phyloP scores from a whole-genome alignment of 805 yeast genomes.

The Candida patagonica region DNA sequence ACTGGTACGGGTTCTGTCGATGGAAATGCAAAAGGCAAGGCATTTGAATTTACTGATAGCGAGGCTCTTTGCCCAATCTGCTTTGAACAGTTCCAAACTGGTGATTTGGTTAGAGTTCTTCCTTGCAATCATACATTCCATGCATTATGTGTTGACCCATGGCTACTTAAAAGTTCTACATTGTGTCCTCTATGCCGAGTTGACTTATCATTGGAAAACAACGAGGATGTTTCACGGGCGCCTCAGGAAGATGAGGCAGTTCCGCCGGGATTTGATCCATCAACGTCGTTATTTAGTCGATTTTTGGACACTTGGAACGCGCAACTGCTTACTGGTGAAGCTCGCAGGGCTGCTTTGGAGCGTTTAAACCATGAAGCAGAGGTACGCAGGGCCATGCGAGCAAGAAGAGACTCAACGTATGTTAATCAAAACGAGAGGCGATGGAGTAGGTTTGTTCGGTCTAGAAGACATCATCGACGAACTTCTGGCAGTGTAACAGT shows the following conservation, averaged over 20 bases:
- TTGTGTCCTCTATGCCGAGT: conserved; percentile 81
- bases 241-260: conserved; percentile 12
- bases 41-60: conserved; percentile 20
- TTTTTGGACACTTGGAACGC: conserved; percentile 25
- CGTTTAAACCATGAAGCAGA: conserved; percentile 22
- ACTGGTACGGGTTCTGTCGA: neutral
- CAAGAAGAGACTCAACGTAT: conserved; percentile 6
- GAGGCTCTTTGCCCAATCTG: conserved; percentile 61
- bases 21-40: neutral
- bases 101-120: conserved; percentile 54
- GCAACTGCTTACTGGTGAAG: conserved; percentile 23
- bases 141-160: conserved; percentile 70
- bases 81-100: conserved; percentile 54
- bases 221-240: conserved; percentile 15
- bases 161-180: conserved; percentile 66
- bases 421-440: conserved; percentile 15
- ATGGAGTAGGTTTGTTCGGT: conserved; percentile 17
- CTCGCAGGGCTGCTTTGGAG: conserved; percentile 20
- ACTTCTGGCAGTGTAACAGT: neutral
- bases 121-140: conserved; percentile 83
- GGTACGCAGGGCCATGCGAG: conserved; percentile 15
- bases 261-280: conserved; percentile 15
- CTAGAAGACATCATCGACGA: conserved; percentile 9
- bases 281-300: conserved; percentile 20
- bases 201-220: conserved; percentile 33